phyloP scores from a whole-genome alignment of 2,329 filamentous ascomycete species.

The Dactylellina haptotyla region DNA sequence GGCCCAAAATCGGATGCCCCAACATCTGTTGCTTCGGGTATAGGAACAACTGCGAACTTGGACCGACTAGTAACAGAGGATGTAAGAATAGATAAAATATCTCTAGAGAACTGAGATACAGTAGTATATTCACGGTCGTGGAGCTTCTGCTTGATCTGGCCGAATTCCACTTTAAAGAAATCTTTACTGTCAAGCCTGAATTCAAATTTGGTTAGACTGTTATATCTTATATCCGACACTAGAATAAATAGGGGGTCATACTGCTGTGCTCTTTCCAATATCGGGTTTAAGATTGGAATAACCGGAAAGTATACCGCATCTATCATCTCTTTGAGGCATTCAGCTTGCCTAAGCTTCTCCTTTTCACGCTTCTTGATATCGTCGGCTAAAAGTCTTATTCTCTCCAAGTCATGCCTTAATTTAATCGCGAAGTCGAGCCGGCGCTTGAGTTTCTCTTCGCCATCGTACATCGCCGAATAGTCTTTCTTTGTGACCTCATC shows the following conservation, averaged over 20 bases:
- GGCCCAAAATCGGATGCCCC: neutral
- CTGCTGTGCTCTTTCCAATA: slow-evolving; percentile 81
- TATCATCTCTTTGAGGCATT: slow-evolving; percentile 80
- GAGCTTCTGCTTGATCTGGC: slow-evolving; percentile 66
- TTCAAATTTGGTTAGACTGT: slow-evolving; percentile 10
- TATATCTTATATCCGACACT: neutral
- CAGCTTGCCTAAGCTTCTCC: slow-evolving; percentile 78
- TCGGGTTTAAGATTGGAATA: slow-evolving; percentile 76
- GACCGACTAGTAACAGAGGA: slow-evolving; percentile 47
- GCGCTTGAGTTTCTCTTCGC: slow-evolving; percentile 78
- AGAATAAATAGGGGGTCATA: slow-evolving; percentile 66
- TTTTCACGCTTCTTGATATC: slow-evolving; percentile 79
- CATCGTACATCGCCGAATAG: slow-evolving; percentile 90
- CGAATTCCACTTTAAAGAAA: slow-evolving; percentile 68
- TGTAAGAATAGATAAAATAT: slow-evolving; percentile 66
- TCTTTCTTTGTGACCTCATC: slow-evolving; percentile 97
- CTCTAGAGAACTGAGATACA: slow-evolving; percentile 66
- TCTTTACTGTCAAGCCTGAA: slow-evolving; percentile 72
- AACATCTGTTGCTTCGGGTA: slow-evolving; percentile 20
- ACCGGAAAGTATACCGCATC: slow-evolving; percentile 94
- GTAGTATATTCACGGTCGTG: slow-evolving; percentile 70
- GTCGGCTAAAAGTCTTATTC: slow-evolving; percentile 73
- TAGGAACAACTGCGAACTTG: slow-evolving; percentile 38
- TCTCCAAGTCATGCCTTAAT: slow-evolving; percentile 79
- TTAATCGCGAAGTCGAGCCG: slow-evolving; percentile 88